Percentiles rank a stretch among this genome's conserved stretches.
Evolutionary conservation across 495 filamentous ascomycete genomes (phyloP).

Genomic region (Trichoderma orchidacearum): DNA sequence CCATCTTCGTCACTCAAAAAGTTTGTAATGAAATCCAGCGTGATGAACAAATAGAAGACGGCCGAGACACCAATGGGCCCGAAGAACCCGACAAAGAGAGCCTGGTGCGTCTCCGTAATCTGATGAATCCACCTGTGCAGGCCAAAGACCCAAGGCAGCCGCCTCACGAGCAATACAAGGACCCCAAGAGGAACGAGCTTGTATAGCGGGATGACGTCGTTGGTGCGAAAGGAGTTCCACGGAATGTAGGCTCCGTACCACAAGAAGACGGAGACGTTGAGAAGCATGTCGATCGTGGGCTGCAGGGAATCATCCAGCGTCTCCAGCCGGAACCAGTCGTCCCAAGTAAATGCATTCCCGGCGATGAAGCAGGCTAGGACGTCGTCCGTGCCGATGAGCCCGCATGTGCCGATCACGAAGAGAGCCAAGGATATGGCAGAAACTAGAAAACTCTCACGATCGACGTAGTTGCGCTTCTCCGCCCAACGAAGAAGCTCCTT

Average conservation of each 20-base stretch:
- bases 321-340: slow-evolving; percentile 87
- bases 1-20: slow-evolving; percentile 39
- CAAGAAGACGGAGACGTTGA: slow-evolving; percentile 75
- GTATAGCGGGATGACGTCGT: slow-evolving; percentile 60
- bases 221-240: slow-evolving; percentile 42
- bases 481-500: slow-evolving; percentile 76
- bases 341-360: slow-evolving; percentile 82
- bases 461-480: slow-evolving; percentile 69
- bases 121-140: slow-evolving; percentile 68
- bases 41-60: slow-evolving; percentile 78
- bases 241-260: slow-evolving; percentile 87
- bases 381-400: slow-evolving; percentile 84
- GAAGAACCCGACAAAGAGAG: slow-evolving; percentile 82
- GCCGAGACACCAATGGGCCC: slow-evolving; percentile 91
- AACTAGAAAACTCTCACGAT: slow-evolving; percentile 81
- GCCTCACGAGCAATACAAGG: slow-evolving; percentile 66
- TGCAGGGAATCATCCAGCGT: slow-evolving; percentile 82
- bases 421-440: slow-evolving; percentile 42
- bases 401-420: slow-evolving; percentile 77
- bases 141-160: slow-evolving; percentile 61
- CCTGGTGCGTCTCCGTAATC: slow-evolving; percentile 59
- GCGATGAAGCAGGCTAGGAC: slow-evolving; percentile 89
- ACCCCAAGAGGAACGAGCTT: slow-evolving; percentile 67
- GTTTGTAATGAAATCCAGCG: slow-evolving; percentile 48
- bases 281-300: slow-evolving; percentile 71